phyloP scores from a whole-genome alignment of 352 stramenopile genomes.

The Pythium myriotylum region DNA sequence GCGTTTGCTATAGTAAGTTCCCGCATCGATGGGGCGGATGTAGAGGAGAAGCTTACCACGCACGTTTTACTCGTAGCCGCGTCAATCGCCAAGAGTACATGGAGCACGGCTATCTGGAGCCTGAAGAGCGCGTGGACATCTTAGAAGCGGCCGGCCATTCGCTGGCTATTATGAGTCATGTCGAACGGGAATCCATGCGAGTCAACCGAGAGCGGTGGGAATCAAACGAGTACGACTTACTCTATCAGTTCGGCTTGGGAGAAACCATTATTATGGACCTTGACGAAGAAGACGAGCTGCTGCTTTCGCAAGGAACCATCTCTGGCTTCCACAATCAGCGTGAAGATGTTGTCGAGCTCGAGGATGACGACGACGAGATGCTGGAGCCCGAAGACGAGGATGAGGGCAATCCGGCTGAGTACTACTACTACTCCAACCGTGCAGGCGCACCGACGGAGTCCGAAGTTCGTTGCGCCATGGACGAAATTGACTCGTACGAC shows the following conservation, averaged over 20 bases:
- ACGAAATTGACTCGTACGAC: slow-evolving; percentile 80
- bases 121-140: slow-evolving; percentile 76
- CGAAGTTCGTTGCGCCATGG: slow-evolving; percentile 66
- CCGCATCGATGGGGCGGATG: neutral
- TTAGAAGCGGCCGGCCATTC: slow-evolving; percentile 69
- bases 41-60: neutral
- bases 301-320: slow-evolving; percentile 34
- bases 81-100: slow-evolving; percentile 80
- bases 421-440: slow-evolving; percentile 54
- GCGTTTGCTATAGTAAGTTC: slow-evolving; percentile 46
- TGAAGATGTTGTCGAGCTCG: slow-evolving; percentile 6
- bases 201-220: slow-evolving; percentile 85
- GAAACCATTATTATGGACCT: slow-evolving; percentile 66
- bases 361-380: slow-evolving; percentile 43
- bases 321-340: slow-evolving; percentile 7
- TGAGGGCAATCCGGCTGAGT: slow-evolving; percentile 33
- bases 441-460: slow-evolving; percentile 41
- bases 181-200: slow-evolving; percentile 68
- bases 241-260: slow-evolving; percentile 79
- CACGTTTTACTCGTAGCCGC: slow-evolving; percentile 32
- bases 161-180: slow-evolving; percentile 60
- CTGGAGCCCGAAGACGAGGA: slow-evolving; percentile 51
- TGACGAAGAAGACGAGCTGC: slow-evolving; percentile 53
- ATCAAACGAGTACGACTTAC: slow-evolving; percentile 85
- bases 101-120: slow-evolving; percentile 80